Evolutionary conservation across 2,329 filamentous ascomycete genomes (phyloP).

Genomic region (Colletotrichum shisoi): DNA sequence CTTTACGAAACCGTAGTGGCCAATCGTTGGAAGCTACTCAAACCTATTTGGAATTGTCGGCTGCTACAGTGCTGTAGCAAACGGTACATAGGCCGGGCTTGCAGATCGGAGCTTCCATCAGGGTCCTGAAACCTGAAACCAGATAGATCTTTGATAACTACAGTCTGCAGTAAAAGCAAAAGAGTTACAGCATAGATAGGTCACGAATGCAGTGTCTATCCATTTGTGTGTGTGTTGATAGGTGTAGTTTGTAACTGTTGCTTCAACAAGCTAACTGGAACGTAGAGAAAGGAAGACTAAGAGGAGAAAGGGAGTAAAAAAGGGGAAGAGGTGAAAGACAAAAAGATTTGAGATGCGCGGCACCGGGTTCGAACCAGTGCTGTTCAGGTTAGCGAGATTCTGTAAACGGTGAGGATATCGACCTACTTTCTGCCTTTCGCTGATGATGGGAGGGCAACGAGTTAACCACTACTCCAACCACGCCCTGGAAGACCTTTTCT

Average conservation of each 20-base stretch:
- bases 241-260: too few relatives aligned
- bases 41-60: background rate
- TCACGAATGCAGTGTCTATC: too few relatives aligned
- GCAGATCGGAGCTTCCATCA: background rate
- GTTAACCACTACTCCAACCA: conserved; percentile 38
- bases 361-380: conserved; percentile 37
- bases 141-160: too few relatives aligned
- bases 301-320: background rate
- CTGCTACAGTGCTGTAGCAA: background rate
- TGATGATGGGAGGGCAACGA: conserved; percentile 35
- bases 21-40: background rate
- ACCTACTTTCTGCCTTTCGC: conserved; percentile 32
- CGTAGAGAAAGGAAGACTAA: background rate
- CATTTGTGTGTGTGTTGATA: too few relatives aligned
- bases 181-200: too few relatives aligned
- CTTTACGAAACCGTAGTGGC: background rate
- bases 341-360: conserved; percentile 20
- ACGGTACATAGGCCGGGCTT: background rate
- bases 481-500: conserved; percentile 6
- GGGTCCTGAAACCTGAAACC: too few relatives aligned
- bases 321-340: background rate
- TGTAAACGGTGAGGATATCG: conserved; percentile 7
- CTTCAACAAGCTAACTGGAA: too few relatives aligned
- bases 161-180: too few relatives aligned
- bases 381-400: conserved; percentile 7